Conservation (phyloP, 345 rosid species). For the Eucalyptus leucophloia region DNA sequence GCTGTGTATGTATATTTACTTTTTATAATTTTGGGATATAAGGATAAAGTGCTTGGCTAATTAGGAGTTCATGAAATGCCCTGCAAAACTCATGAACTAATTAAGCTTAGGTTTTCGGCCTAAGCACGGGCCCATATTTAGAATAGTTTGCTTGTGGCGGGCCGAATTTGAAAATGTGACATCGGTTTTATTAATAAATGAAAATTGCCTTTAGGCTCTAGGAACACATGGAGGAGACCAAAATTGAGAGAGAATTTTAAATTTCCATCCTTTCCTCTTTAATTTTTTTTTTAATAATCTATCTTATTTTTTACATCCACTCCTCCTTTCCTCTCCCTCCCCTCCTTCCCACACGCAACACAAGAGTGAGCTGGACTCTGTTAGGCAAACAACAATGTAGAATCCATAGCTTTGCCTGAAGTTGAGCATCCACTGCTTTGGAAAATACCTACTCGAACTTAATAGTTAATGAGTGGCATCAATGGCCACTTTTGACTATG, state of each 20-base stretch:
- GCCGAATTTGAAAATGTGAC: not conserved
- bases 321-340: not conserved
- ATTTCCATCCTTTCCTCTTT: not conserved
- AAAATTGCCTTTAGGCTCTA: not conserved
- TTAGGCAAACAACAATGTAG: not conserved
- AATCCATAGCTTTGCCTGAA: not conserved
- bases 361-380: not conserved
- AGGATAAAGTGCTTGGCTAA: not conserved
- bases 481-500: not conserved
- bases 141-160: not conserved
- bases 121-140: not conserved
- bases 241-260: not conserved
- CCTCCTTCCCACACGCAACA: not conserved
- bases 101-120: not conserved
- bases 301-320: not conserved
- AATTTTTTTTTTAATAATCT: not conserved
- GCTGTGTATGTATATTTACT: too few relatives aligned
- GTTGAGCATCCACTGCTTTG: not conserved
- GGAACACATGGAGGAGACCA: not conserved
- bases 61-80: not conserved
- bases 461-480: not conserved
- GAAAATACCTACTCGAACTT: not conserved
- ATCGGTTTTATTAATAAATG: not conserved
- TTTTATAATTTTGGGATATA: not conserved
- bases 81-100: rapidly evolving